A percentile compares a stretch with the other conserved stretches of the same genome.
phyloP scores from a whole-genome alignment of 2,329 filamentous ascomycete species.

The Phyllachora maydis region DNA sequence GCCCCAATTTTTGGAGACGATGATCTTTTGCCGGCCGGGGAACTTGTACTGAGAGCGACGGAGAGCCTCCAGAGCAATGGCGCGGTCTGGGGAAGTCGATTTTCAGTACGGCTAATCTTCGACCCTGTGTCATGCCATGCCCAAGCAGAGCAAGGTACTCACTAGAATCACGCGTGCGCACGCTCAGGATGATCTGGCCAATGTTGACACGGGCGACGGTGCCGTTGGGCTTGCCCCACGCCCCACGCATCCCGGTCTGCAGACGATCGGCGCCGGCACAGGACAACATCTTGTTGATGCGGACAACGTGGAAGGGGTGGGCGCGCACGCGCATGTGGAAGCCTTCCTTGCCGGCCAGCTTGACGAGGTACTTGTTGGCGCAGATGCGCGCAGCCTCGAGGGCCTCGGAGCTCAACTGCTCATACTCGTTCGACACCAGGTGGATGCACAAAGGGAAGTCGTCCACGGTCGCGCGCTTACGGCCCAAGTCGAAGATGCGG shows the following conservation, averaged over 20 bases:
- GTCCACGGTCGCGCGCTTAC: conserved; percentile 96
- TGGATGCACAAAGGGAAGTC: conserved; percentile 99
- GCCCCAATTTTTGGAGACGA: conserved; percentile 99
- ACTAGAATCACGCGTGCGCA: conserved; percentile 90
- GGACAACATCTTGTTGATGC: conserved; percentile 99
- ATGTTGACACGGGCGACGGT: conserved; percentile 99
- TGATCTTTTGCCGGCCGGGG: conserved; percentile 99
- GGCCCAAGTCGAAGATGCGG: conserved; percentile 96
- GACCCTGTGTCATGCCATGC: background rate
- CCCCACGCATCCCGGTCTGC: conserved; percentile 99
- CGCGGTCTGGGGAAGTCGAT: conserved; percentile 41
- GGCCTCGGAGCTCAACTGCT: conserved; percentile 98
- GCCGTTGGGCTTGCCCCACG: conserved; percentile 99
- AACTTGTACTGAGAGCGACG: conserved; percentile 99
- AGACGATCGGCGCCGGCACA: conserved; percentile 99
- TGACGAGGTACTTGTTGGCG: conserved; percentile 94
- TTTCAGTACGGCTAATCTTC: conserved; percentile 8
- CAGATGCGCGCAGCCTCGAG: conserved; percentile 99
- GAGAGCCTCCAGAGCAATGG: conserved; percentile 90
- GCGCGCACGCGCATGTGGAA: conserved; percentile 66
- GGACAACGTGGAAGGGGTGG: conserved; percentile 99
- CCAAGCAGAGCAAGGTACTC: conserved; percentile 17
- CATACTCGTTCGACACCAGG: conserved; percentile 99
- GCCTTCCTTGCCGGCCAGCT: conserved; percentile 49
- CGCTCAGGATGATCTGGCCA: conserved; percentile 93